Base-by-base conservation (phyloP, 148 eudicot species). In the Rhododendron henanense region DNA sequence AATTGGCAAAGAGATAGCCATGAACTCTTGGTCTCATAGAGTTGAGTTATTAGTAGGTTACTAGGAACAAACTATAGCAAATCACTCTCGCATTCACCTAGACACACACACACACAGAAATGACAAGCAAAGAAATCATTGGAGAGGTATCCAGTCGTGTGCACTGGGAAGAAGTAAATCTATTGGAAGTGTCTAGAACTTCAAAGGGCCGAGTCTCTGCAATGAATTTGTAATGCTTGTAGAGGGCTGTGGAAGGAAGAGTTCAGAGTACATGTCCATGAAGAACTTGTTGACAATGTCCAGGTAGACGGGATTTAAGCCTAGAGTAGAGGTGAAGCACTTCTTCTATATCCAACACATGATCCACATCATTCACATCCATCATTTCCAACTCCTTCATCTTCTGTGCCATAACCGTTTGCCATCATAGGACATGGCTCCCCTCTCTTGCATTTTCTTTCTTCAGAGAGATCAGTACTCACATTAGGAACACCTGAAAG, bases 271-370 rank as follows among this genome's bases (percentile, higher is more conserved):
- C 95, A 94, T 95, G 82, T 95, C 98, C 90, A 89, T 89, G 91
- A 93, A 95, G 88, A 95, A 97, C 82, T 91, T 91, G 88, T 97
- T 91, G 21, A 95, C 93, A n/a, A 96, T 92, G 15, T 93, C 98
- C 0, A 90, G 93, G 86, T 97, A 95, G 78, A 85, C 92, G 98
- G 55, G 94, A 88, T 31, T 87, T 95, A 45, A 95, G 96, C n/a
- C 92, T 91, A 6, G 98, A 95, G 75, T 97, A 97, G 88, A 92
- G 92, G 73, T 92, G 94, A 55, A 97, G 93, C 4, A 93, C 98
- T 76, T 97, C 99, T 90, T 94, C 96, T 74, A 97, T 90, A 88
- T 96, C 99, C 88, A 94, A 75, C n/a, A 89, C 87, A 81, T 95
- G 96, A 69, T 95, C 95, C 45, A 90, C 87, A 88, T 97, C 97